Percentiles rank a stretch among this genome's conserved stretches.
Evolutionary conservation across 305 asterid genomes (phyloP).

Genomic region (Plantago coronopus): DNA sequence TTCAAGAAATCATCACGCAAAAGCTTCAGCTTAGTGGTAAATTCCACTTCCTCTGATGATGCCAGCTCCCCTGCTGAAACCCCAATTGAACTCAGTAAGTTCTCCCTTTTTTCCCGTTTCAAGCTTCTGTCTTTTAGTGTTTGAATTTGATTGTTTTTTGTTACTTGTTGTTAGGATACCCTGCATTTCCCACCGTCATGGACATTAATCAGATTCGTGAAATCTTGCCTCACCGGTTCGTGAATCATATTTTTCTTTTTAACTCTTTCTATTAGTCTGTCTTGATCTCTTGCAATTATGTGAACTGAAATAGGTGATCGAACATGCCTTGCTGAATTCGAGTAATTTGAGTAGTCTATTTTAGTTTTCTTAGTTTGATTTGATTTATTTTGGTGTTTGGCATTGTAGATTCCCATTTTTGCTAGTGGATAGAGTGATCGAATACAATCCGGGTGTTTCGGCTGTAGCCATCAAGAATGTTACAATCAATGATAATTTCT

Average conservation of each 20-base stretch:
- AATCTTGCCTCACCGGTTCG: conserved; percentile 76
- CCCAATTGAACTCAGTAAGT: conserved; percentile 64
- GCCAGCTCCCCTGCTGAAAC: conserved; percentile 36
- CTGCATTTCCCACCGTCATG: conserved; percentile 80
- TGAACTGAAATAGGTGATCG: too few species aligned
- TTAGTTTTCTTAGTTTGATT: conserved; percentile 6
- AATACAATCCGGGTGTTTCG: conserved; percentile 74
- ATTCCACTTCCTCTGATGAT: conserved; percentile 25
- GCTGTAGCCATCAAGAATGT: conserved; percentile 89
- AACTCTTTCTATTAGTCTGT: not conserved
- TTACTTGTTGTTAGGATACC: conserved; percentile 39
- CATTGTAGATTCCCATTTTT: conserved; percentile 69
- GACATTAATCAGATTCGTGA: conserved; percentile 85
- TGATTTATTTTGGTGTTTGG: conserved; percentile 7
- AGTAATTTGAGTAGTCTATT: not conserved
- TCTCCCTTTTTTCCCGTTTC: not conserved
- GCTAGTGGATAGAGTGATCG: conserved; percentile 86
- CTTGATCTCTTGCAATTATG: not conserved
- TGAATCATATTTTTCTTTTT: conserved; percentile 1
- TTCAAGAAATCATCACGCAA: conserved; percentile 22
- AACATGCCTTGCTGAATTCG: too few species aligned
- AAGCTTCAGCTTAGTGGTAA: conserved; percentile 27
- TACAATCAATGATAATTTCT: conserved; percentile 82
- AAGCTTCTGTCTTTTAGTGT: not conserved
- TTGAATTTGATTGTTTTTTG: not conserved